phyloP scores from a whole-genome alignment of 2,329 filamentous ascomycete species.

The Aspergillus vadensis region DNA sequence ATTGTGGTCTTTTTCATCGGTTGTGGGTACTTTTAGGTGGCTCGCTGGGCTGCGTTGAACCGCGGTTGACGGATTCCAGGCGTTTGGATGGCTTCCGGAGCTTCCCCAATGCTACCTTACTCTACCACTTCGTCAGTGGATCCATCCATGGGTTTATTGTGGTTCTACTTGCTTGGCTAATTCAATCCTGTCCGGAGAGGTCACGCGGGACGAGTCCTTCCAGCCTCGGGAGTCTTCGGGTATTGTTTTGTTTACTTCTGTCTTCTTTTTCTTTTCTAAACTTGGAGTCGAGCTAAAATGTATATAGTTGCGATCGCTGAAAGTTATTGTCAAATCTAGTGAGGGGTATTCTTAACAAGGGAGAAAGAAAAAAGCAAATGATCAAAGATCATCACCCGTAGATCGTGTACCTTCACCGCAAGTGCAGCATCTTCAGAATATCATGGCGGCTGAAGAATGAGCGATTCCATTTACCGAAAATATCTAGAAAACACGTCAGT shows the following conservation, averaged over 20 bases:
- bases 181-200: too few relatives aligned
- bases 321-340: not conserved
- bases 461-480: constrained; percentile 76
- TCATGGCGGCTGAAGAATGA: constrained; percentile 75
- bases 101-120: not conserved
- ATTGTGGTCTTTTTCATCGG: too few relatives aligned
- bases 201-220: too few relatives aligned
- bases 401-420: constrained; percentile 24
- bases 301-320: too few relatives aligned
- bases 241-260: too few relatives aligned
- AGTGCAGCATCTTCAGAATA: constrained; percentile 56
- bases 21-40: too few relatives aligned
- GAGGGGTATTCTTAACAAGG: not conserved
- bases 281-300: too few relatives aligned
- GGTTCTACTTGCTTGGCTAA: not conserved
- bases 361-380: not conserved
- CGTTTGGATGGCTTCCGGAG: not conserved
- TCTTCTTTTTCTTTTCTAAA: not conserved
- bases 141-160: not conserved
- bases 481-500: constrained; percentile 53
- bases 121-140: not conserved
- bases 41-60: not conserved
- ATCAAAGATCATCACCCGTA: not conserved
- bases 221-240: too few relatives aligned
- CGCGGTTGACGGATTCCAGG: not conserved